A percentile compares a stretch with the other conserved stretches of the same genome.
phyloP scores from a whole-genome alignment of 345 rosid species.

The Arabidopsis suecica region DNA sequence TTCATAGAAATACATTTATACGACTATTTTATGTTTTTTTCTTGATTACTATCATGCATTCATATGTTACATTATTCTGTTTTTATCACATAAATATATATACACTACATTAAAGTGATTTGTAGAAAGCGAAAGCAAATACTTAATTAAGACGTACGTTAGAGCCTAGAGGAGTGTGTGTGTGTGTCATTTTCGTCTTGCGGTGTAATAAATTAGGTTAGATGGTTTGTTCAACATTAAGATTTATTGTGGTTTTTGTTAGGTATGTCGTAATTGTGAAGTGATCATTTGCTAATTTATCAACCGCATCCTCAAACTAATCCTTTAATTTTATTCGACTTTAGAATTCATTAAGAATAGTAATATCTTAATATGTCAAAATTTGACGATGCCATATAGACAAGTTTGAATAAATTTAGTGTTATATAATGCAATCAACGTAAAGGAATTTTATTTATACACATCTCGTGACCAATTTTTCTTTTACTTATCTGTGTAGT shows the following conservation, averaged over 20 bases:
- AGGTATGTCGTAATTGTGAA: conserved; percentile 40
- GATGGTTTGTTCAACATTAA: conserved; percentile 35
- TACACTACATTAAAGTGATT: not conserved
- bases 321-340: not conserved
- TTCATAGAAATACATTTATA: not conserved
- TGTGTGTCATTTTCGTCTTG: conserved; percentile 36
- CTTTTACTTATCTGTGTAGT: not conserved
- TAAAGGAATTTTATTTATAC: too few species aligned
- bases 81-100: not conserved
- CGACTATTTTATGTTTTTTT: not conserved
- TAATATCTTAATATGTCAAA: not conserved
- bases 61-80: not conserved
- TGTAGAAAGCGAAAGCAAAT: not conserved
- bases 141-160: conserved; percentile 21
- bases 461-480: not conserved
- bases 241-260: not conserved
- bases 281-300: not conserved
- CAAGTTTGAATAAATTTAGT: not conserved
- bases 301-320: conserved; percentile 2
- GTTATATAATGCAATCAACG: too few species aligned
- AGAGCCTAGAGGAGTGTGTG: not conserved
- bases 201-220: conserved; percentile 30
- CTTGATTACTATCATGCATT: too few species aligned
- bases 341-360: too few species aligned
- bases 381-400: not conserved